Percentiles rank a stretch among this genome's conserved stretches.
Conservation (phyloP, 163 green algal genomes). For the Scenedesmus sp. region DNA sequence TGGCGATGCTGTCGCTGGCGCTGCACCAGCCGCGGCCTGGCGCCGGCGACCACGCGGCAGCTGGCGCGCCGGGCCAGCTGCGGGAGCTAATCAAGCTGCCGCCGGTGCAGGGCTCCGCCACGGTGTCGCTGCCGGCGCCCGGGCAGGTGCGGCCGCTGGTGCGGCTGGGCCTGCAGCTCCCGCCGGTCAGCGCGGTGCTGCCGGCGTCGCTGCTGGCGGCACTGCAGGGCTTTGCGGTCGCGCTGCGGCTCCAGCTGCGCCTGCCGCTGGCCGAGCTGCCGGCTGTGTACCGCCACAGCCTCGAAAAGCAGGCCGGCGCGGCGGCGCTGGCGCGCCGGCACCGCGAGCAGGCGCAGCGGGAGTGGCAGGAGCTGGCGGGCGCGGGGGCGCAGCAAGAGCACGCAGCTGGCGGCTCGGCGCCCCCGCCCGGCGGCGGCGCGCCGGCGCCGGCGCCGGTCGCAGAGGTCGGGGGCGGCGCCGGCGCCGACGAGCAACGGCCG, state of each 20-base stretch:
- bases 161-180: conserved; percentile 57
- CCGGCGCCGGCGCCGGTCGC: too few species aligned
- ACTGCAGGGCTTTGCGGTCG: background rate
- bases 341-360: background rate
- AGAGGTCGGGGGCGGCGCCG: too few species aligned
- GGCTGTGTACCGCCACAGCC: background rate
- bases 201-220: conserved; percentile 34
- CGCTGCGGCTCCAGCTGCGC: conserved; percentile 1
- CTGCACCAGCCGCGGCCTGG: background rate
- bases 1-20: background rate
- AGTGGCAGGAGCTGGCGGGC: background rate
- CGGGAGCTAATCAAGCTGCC: conserved; percentile 28
- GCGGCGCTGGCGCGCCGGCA: background rate
- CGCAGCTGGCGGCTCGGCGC: too few species aligned
- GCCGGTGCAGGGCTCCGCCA: background rate
- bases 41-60: conserved; percentile 23
- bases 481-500: background rate
- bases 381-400: too few species aligned
- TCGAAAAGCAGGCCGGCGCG: background rate
- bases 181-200: conserved; percentile 64
- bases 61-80: background rate
- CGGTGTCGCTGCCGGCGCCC: background rate
- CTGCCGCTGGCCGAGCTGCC: conserved; percentile 6
- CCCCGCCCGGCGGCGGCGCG: too few species aligned
- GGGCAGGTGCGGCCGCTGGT: conserved; percentile 48